Base-by-base conservation (phyloP, 768 basidiomycete genomes). In the Leucocoprinus leucothites region DNA sequence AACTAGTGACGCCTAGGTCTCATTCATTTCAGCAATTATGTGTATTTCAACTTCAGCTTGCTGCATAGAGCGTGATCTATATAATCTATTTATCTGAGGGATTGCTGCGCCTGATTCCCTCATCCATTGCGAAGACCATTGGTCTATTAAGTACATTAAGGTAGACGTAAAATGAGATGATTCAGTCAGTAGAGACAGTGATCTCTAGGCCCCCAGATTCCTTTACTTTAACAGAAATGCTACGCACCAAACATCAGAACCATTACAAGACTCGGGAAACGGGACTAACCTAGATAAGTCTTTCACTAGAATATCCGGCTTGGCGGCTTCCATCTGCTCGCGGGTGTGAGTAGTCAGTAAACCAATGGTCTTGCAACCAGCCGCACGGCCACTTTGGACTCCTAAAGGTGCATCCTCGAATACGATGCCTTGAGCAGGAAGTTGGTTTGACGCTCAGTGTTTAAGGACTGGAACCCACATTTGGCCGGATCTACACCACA, bases 351-450 rank as follows among this genome's bases (percentile, higher is more conserved):
- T 85, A 1, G 95, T 98, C 56, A 91, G 75, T 25, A 97, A 71
- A 1, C 83, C 96, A 46, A 98, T 74, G 0, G 91, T 93, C 65
- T 80, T 89, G 67, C 89, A 87, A 13, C 96, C 94, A 4, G 93
- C 91, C 0, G 86, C 81, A 43, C 81, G 74, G 9, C 94, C 94
- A 57, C 92, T 89, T 38, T 74, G 74, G 62, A 98, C 77, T 18
- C 94, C 95, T 14, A 83, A 83, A 1, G 94, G 94, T 2, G 95
- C 91, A 71, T 98, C 96, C 66, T 96, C 94, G 28, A 98, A 81
- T 14, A 97, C 95, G 45, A 96, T 75, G 61, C 87, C 89, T 86
- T 50, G 3, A 36, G 50, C 48, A 44, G 51, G 22, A 34, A 44
- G 24, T 57, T 13, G 31, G 40, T 11, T 36, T 41, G 18, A 52